These are phyloP conservation scores for Kitagawia praeruptora DNA, from an alignment of 129 eudicot species.

Conservation along the genomic window DNA sequence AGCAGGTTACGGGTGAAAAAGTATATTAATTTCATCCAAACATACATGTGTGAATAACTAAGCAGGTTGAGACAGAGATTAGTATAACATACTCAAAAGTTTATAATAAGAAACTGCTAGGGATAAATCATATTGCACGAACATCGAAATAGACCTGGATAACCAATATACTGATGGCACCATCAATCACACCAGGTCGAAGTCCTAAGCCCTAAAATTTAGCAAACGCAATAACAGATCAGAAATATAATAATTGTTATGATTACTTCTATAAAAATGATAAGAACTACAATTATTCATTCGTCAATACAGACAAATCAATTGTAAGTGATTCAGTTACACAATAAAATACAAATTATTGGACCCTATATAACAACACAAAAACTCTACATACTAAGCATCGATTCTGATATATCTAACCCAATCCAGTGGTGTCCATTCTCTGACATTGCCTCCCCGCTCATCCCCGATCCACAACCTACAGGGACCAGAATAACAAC, in stretches of 20 bases:
- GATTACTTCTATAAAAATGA: no score
- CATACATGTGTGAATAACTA: not conserved
- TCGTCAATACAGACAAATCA: no score
- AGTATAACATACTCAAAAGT: not conserved
- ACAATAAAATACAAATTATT: no score
- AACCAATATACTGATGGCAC: constrained; percentile 97
- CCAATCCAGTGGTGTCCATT: constrained; percentile 96
- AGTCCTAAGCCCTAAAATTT: constrained; percentile 68
- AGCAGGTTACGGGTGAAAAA: not conserved
- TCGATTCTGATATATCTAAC: constrained; percentile 72
- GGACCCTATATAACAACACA: no score
- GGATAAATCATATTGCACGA: not conserved
- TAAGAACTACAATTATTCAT: no score
- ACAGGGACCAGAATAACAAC: constrained; percentile 5
- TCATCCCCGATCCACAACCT: no score
- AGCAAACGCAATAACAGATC: not conserved
- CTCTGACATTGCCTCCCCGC: no score
- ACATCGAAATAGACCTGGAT: constrained; percentile 56
- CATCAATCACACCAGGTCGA: constrained; percentile 89
- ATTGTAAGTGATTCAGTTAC: no score
- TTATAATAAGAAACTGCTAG: not conserved
- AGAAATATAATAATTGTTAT: not conserved
- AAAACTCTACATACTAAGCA: constrained; percentile 54
- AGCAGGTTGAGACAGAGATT: not conserved
- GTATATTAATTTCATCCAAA: not conserved